These are phyloP conservation scores for Fusarium albidum DNA, from an alignment of 2,329 filamentous ascomycete genomes.

Conservation along the genomic window DNA sequence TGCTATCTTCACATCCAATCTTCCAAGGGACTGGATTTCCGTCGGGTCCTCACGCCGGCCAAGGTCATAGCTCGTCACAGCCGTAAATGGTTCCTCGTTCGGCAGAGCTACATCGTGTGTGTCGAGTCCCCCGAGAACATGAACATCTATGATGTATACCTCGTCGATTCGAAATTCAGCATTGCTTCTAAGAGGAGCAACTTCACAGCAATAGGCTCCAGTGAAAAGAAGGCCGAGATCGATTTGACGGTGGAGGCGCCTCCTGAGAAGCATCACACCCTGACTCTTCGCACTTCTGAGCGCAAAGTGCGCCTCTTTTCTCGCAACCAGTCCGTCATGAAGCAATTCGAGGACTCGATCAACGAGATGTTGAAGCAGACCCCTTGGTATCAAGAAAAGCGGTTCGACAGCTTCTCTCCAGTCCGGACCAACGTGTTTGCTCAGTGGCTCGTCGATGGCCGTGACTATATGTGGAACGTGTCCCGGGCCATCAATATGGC, in stretches of 20 bases:
- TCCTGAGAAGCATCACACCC: slow-evolving; percentile 75
- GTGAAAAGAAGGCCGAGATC: slow-evolving; percentile 65
- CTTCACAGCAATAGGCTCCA: slow-evolving; percentile 60
- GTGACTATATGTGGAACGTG: slow-evolving; percentile 99
- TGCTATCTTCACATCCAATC: slow-evolving; percentile 93
- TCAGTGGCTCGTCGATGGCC: slow-evolving; percentile 95
- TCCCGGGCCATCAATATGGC: slow-evolving; percentile 97
- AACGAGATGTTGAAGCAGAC: slow-evolving; percentile 84
- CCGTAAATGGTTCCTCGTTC: slow-evolving; percentile 97
- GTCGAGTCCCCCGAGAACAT: slow-evolving; percentile 99
- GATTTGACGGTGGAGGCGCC: slow-evolving; percentile 50
- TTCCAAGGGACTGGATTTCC: slow-evolving; percentile 86
- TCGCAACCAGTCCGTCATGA: slow-evolving; percentile 86
- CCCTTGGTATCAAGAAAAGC: slow-evolving; percentile 81
- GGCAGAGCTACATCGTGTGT: slow-evolving; percentile 96
- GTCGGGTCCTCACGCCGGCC: slow-evolving; percentile 79
- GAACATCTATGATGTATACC: slow-evolving; percentile 98
- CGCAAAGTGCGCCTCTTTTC: slow-evolving; percentile 91
- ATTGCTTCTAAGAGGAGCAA: slow-evolving; percentile 77
- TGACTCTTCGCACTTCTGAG: slow-evolving; percentile 91
- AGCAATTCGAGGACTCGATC: slow-evolving; percentile 95
- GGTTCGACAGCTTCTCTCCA: slow-evolving; percentile 93
- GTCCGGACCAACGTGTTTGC: slow-evolving; percentile 87
- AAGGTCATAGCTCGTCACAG: slow-evolving; percentile 84
- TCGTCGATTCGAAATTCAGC: slow-evolving; percentile 90